Evolutionary conservation across 1,139 yeast genomes (phyloP).

Genomic region (Geotrichum siamense): DNA sequence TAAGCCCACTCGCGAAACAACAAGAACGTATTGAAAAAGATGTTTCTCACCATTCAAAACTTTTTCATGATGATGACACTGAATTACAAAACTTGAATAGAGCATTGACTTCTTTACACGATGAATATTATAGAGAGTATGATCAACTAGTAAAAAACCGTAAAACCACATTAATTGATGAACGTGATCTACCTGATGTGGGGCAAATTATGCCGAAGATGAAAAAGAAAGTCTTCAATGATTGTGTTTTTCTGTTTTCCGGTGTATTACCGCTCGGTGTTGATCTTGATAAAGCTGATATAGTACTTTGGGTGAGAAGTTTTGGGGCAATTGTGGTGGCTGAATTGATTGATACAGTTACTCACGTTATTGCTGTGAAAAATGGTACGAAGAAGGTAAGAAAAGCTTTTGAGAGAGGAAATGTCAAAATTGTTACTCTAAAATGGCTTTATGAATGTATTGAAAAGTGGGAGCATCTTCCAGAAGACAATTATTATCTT

Average conservation of each 20-base stretch:
- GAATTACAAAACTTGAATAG: slow-evolving; percentile 61
- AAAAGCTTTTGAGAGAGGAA: slow-evolving; percentile 40
- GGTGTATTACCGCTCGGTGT: slow-evolving; percentile 81
- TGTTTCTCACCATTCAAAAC: slow-evolving; percentile 36
- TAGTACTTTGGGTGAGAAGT: slow-evolving; percentile 84
- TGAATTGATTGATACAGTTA: slow-evolving; percentile 66
- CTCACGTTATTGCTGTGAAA: slow-evolving; percentile 80
- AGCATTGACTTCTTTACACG: slow-evolving; percentile 58
- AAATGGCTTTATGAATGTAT: slow-evolving; percentile 90
- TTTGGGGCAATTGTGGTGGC: slow-evolving; percentile 85
- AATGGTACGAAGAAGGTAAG: slow-evolving; percentile 76
- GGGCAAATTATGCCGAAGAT: slow-evolving; percentile 57
- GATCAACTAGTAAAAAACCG: slow-evolving; percentile 21
- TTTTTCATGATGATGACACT: slow-evolving; percentile 71
- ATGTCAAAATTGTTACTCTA: slow-evolving; percentile 73
- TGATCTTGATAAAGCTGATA: slow-evolving; percentile 57
- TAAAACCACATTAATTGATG: slow-evolving; percentile 10
- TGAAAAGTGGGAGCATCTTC: slow-evolving; percentile 65
- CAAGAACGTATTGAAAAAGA: slow-evolving; percentile 59
- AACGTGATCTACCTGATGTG: slow-evolving; percentile 29
- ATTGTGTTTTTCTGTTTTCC: slow-evolving; percentile 67
- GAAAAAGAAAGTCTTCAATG: slow-evolving; percentile 61
- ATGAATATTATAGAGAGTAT: slow-evolving; percentile 52
- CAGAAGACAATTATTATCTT: slow-evolving; percentile 56
- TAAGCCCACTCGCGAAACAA: slow-evolving; percentile 74